Evolutionary conservation across 2,329 filamentous ascomycete species (phyloP).

Genomic region (Microsporum canis): DNA sequence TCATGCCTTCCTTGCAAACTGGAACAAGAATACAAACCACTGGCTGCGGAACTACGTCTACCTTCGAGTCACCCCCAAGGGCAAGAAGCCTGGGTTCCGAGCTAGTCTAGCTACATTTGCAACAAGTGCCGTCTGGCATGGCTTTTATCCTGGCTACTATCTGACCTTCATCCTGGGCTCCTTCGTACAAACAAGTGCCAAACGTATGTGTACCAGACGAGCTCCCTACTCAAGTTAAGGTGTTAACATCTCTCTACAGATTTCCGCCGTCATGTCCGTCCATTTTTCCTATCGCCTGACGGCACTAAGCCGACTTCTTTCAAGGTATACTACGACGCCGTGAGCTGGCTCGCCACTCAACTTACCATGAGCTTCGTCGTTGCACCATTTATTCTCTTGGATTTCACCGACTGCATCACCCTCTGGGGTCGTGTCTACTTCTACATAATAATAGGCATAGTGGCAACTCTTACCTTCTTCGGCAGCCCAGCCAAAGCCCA

Average conservation of each 20-base stretch:
- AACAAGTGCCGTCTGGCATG: constrained; percentile 95
- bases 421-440: constrained; percentile 85
- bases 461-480: constrained; percentile 60
- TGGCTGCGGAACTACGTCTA: constrained; percentile 97
- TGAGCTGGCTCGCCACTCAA: constrained; percentile 66
- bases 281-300: constrained; percentile 78
- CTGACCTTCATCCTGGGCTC: constrained; percentile 79
- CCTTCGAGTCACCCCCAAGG: constrained; percentile 82
- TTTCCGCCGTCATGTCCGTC: constrained; percentile 75
- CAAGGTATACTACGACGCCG: constrained; percentile 79
- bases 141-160: constrained; percentile 96
- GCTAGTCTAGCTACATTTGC: constrained; percentile 88
- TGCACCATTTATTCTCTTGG: constrained; percentile 74
- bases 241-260: constrained; percentile 43
- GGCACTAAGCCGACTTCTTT: constrained; percentile 54
- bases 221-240: not conserved
- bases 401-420: constrained; percentile 55
- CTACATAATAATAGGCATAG: constrained; percentile 63
- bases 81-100: constrained; percentile 91
- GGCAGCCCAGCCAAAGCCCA: constrained; percentile 59
- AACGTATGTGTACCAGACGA: constrained; percentile 52
- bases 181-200: constrained; percentile 84
- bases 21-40: constrained; percentile 98
- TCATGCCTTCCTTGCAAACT: constrained; percentile 78
- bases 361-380: constrained; percentile 71